phyloP scores from a whole-genome alignment of 2,329 filamentous ascomycete genomes.

The Calonectria ilicicola region DNA sequence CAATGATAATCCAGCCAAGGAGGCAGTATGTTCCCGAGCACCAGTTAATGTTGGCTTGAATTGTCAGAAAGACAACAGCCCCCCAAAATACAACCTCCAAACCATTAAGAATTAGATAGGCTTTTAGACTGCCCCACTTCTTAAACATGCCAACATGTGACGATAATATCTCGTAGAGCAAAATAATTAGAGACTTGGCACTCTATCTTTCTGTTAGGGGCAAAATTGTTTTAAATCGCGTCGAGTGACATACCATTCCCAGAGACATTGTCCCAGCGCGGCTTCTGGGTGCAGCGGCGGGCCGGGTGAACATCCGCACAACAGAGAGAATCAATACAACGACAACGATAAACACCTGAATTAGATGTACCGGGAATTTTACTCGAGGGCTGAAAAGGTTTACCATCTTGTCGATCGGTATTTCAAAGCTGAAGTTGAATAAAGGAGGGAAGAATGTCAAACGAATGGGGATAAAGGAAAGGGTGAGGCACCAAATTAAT shows the following conservation, averaged over 20 bases:
- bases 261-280: slow-evolving; percentile 17
- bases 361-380: slow-evolving; percentile 9
- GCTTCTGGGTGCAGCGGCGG: neutral
- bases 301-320: slow-evolving; percentile 2
- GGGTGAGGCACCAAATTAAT: neutral
- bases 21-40: slow-evolving; percentile 21
- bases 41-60: slow-evolving; percentile 18
- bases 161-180: slow-evolving; percentile 55
- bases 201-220: slow-evolving; percentile 30
- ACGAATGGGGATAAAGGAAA: neutral
- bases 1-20: slow-evolving; percentile 23
- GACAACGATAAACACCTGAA: slow-evolving; percentile 1
- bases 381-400: slow-evolving; percentile 9
- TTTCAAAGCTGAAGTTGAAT: neutral
- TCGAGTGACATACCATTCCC: slow-evolving; percentile 12
- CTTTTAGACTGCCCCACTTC: slow-evolving; percentile 55
- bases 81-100: slow-evolving; percentile 58
- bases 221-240: too few relatives aligned
- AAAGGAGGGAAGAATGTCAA: neutral
- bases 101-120: slow-evolving; percentile 53
- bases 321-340: slow-evolving; percentile 2
- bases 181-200: slow-evolving; percentile 54
- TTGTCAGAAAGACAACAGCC: slow-evolving; percentile 24
- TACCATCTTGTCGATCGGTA: neutral
- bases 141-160: slow-evolving; percentile 47